Evolutionary conservation across 306 rosid genomes (phyloP).

Genomic region (Gynostemma pentaphyllum): DNA sequence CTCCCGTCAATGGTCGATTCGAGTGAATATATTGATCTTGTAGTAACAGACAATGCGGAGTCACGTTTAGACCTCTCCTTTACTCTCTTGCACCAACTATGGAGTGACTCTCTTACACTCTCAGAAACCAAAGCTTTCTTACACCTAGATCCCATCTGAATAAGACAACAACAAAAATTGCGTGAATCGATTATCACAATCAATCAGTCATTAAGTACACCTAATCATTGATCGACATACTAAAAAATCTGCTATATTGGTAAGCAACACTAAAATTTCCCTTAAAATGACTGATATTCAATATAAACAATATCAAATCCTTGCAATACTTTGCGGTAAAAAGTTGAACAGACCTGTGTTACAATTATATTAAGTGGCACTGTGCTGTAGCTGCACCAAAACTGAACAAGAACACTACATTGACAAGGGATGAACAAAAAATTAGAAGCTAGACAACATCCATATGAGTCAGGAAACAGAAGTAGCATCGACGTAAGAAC

Average conservation of each 20-base stretch:
- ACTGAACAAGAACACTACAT: slow-evolving; percentile 78
- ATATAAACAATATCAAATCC: too few relatives aligned
- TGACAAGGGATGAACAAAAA: slow-evolving; percentile 2
- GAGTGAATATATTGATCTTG: slow-evolving; percentile 75
- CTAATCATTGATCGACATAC: too few relatives aligned
- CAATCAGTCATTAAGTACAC: too few relatives aligned
- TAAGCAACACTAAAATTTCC: too few relatives aligned
- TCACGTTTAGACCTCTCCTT: slow-evolving; percentile 73
- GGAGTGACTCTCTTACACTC: slow-evolving; percentile 84
- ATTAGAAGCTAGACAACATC: background rate
- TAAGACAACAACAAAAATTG: too few relatives aligned
- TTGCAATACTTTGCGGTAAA: background rate
- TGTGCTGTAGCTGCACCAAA: slow-evolving; percentile 96
- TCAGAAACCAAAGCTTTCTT: slow-evolving; percentile 80
- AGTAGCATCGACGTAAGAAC: background rate
- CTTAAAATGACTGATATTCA: too few relatives aligned
- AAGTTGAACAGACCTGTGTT: slow-evolving; percentile 51
- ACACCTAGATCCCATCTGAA: slow-evolving; percentile 81
- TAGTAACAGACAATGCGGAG: slow-evolving; percentile 35
- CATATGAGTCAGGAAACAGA: background rate
- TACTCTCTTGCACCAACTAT: slow-evolving; percentile 96
- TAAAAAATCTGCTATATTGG: too few relatives aligned
- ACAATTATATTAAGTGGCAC: slow-evolving; percentile 86
- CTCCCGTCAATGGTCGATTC: slow-evolving; percentile 59
- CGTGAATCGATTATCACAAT: too few relatives aligned